Evolutionary conservation across 2,329 filamentous ascomycete genomes (phyloP).

Genomic region (Colletotrichum gloeosporioides): DNA sequence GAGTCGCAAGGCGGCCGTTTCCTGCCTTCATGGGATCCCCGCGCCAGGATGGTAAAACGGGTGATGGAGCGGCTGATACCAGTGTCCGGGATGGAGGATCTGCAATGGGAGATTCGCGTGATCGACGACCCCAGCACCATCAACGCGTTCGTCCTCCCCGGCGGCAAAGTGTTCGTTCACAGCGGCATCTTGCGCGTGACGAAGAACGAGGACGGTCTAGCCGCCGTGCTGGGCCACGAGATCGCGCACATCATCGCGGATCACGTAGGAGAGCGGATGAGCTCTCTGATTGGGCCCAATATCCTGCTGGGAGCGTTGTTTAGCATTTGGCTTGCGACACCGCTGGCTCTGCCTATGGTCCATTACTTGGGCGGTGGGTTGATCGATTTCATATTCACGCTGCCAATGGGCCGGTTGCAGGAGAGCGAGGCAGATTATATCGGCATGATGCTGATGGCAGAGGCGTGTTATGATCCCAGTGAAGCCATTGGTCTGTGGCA

Average conservation of each 20-base stretch:
- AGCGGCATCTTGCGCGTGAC: conserved; percentile 75
- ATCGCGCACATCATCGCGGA: conserved; percentile 78
- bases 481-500: conserved; percentile 72
- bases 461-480: conserved; percentile 76
- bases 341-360: conserved; percentile 46
- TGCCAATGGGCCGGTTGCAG: conserved; percentile 73
- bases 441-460: conserved; percentile 82
- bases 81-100: conserved; percentile 63
- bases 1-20: conserved; percentile 59
- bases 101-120: conserved; percentile 75
- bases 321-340: conserved; percentile 49
- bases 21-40: conserved; percentile 63
- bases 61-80: conserved; percentile 73
- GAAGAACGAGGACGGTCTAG: conserved; percentile 70
- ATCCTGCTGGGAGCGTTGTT: conserved; percentile 56
- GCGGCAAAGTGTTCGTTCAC: conserved; percentile 81
- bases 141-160: conserved; percentile 81
- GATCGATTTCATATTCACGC: conserved; percentile 67
- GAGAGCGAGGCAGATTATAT: conserved; percentile 83
- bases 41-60: conserved; percentile 61
- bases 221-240: conserved; percentile 79
- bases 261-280: conserved; percentile 70
- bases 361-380: conserved; percentile 50
- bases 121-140: conserved; percentile 68
- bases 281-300: conserved; percentile 56